Base-by-base conservation (phyloP, 371 early-diverging fungal genomes). In the Lichtheimia ornata region DNA sequence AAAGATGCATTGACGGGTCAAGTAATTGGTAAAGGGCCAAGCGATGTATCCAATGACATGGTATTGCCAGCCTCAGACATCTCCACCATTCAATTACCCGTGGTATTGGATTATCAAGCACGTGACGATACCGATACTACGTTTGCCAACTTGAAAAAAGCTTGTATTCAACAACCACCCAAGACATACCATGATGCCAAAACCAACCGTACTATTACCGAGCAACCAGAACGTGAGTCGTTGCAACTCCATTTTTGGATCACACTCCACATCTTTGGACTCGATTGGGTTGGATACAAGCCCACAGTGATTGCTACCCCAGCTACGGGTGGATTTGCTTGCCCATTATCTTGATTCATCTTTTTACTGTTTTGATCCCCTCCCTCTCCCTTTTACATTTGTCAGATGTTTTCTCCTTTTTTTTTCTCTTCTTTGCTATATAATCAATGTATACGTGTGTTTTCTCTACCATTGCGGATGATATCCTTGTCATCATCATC, bases 171-270 rank as follows among this genome's bases (percentile, higher is more conserved):
- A 15, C 66, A 70, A 25, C 59, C 52, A 20, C 52, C 64, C 17
- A 53, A 61, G 12, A 40, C 57, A 22, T 20, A 56, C 20, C 53
- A 53, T 22, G 52, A 58, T 40, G 54, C 25, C 20, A 59, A 56
- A 3, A 63, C 60, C 40, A 65, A 64, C 28, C 64, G 54, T 13
- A 66, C 66, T 11, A 47, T 66, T 25, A 41, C 55, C 28, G 53
- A 61, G 35, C 66, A 65, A 51, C 55, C 64, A 15, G 62, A 61
- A 50, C 55, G 67, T 6, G 70, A 74, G 52, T 62, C 76, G 1
- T 54, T 80, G 27, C 72, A 71, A 30, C 53, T 80, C 12, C 72
- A 72, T 52, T 77, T 80, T 53, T 74, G 77, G 71, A 72, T 80
- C 51, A 80, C 73, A 18, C 49, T 80, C 9, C 72, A 71, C 52